Base-by-base conservation (phyloP, 345 rosid genomes). In the Aquilaria malaccensis region DNA sequence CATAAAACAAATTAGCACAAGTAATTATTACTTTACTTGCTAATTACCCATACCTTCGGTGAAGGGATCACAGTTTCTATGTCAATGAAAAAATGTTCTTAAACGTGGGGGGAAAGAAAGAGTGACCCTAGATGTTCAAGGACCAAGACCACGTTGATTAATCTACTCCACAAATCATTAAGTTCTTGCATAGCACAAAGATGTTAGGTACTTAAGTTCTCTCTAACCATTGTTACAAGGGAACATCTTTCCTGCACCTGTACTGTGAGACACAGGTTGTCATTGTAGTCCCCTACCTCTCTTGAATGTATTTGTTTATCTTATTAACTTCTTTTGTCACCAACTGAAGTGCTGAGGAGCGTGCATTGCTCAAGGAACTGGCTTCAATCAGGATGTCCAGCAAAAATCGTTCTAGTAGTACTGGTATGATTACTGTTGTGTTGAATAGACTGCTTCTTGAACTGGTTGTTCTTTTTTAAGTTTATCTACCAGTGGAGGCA, bases 311-410 rank as follows among this genome's bases (percentile, higher is more conserved):
- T 14, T 7, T 59, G 9, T 29, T 43, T 50, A 60, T 43, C 45
- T 54, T 58, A 52, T 66, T 52, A 61, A 63, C 55, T 46, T 64
- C 55, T 41, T 66, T 33, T 56, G 68, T 62, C 60, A 48, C 13
- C 64, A 11, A 66, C 74, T 67, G 50, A 83, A 89, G 98, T 51
- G 79, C 81, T 30, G 71, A 65, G 62, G 96, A 92, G 67, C 87
- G 78, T 3, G 59, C 61, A 59, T 87, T 92, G 70, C 72, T 89
- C 60, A 70, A 83, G 82, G 87, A 83, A 55, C 75, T 89, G 72
- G 84, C 85, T 45, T 80, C 83, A 15, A 76, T 87, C 37, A 75
- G 64, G 71, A 71, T 76, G 57, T 72, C 72, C 56, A 69, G 74
- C 64, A 73, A 76, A 70, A 70, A 49, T 57, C 70, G 62, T 57